phyloP scores from a whole-genome alignment of 1,139 yeast species.

The Suhomyces terraborum region DNA sequence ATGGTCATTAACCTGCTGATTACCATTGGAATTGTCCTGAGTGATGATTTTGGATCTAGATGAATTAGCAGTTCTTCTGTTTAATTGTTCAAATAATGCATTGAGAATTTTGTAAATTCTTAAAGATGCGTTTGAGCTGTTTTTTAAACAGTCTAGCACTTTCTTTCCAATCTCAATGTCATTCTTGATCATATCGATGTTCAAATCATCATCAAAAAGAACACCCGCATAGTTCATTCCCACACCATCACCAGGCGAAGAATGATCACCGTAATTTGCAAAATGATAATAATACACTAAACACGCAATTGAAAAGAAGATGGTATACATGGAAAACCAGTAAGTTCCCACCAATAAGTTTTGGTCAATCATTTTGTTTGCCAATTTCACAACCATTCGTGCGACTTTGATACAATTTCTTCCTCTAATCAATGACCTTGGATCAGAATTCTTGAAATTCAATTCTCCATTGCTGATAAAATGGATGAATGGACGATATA shows the following conservation, averaged over 20 bases:
- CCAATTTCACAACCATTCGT: conserved; percentile 77
- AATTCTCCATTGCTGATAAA: conserved; percentile 63
- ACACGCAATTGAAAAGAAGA: conserved; percentile 90
- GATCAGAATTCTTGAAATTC: conserved; percentile 38
- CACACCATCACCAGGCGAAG: not conserved
- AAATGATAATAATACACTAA: conserved; percentile 83
- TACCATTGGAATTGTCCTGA: conserved; percentile 1
- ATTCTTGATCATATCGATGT: conserved; percentile 64
- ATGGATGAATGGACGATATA: conserved; percentile 91
- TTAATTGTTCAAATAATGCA: conserved; percentile 78
- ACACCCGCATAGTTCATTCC: conserved; percentile 51
- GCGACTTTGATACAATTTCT: conserved; percentile 85
- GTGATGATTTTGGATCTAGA: conserved; percentile 20
- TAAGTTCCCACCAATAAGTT: conserved; percentile 82
- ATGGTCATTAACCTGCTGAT: conserved; percentile 24
- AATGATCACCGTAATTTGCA: conserved; percentile 40
- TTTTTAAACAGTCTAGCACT: conserved; percentile 70
- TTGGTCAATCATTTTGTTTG: conserved; percentile 78
- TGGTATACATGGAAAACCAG: conserved; percentile 90
- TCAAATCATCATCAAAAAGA: conserved; percentile 59
- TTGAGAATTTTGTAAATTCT: conserved; percentile 79
- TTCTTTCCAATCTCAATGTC: conserved; percentile 84
- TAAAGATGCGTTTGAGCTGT: conserved; percentile 74
- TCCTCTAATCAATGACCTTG: conserved; percentile 63
- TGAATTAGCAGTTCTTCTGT: conserved; percentile 59